Base-by-base conservation (phyloP, 2,329 filamentous ascomycete species). In the Scorias spongiosa region DNA sequence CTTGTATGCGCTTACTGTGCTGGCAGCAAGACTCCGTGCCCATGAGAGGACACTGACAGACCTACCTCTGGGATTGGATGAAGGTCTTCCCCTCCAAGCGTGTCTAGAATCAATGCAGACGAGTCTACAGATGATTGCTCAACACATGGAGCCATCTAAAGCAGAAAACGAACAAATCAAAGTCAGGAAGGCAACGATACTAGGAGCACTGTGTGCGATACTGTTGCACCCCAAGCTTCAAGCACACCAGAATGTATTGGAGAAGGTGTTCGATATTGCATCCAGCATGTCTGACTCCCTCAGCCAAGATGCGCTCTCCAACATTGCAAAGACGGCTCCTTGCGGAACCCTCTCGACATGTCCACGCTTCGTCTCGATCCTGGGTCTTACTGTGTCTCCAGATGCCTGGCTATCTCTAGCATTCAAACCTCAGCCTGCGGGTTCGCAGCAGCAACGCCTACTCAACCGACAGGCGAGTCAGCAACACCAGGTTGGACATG, bases 231-330 rank as follows among this genome's bases (percentile, higher is more conserved):
- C 64, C 0, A 51, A 50, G 10, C 52, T 69, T n/a, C 59, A 61
- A 42, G 44, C 47, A 7, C 59, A 58, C 29, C 60, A 58, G 10
- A 46, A 49, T 2, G 59, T 61, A 5, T 52, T 60, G 1, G 64
- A 69, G 45, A 60, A 64, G 46, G 50, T 69, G 15, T 64, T 66
- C 49, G 68, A 71, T 46, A 59, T 68, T 6, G 59, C 65, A 12
- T 57, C 63, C 1, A 48, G 60, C 17, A 52, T 70, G 11, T 63
- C 64, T 12, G 68, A 70, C 44, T 51, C 49, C 32, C 48, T 70
- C 5, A 57, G 64, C 0, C 57, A 64, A 20, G 62, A 65, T 17
- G 53, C 58, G 5, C 59, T 67, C 11, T 52, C 51, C 10, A 44
- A 40, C 14, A 41, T 61, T 54, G 44, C 34, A 42, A 55, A 44